phyloP scores from a whole-genome alignment of 352 stramenopile species.

The Phytophthora melonis region DNA sequence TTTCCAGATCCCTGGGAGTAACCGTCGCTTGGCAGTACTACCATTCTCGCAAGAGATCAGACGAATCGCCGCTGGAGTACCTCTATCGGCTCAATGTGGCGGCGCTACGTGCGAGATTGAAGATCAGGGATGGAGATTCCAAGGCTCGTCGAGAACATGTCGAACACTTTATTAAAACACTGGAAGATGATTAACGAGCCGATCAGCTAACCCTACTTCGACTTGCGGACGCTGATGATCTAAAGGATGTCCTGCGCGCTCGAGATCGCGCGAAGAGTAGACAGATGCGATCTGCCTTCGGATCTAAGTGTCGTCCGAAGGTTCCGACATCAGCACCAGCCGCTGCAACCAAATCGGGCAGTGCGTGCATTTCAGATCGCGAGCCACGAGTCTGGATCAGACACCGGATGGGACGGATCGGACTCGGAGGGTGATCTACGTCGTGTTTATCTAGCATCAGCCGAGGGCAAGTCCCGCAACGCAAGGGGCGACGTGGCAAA shows the following conservation, averaged over 20 bases:
- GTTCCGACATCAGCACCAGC: background rate
- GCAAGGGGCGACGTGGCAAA: too few relatives aligned
- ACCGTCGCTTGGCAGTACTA: background rate
- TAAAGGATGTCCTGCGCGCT: constrained; percentile 1
- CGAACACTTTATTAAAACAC: background rate
- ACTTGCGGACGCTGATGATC: background rate
- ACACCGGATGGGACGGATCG: too few relatives aligned
- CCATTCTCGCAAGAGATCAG: background rate
- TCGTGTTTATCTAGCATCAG: too few relatives aligned
- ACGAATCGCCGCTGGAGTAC: too few relatives aligned
- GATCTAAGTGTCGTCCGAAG: background rate
- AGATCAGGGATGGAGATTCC: too few relatives aligned
- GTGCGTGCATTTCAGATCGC: too few relatives aligned
- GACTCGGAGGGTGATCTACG: too few relatives aligned
- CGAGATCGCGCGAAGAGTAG: background rate
- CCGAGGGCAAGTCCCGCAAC: too few relatives aligned
- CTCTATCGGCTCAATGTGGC: too few relatives aligned
- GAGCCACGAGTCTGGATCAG: too few relatives aligned
- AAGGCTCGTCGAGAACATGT: too few relatives aligned
- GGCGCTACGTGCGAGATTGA: background rate
- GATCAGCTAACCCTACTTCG: background rate
- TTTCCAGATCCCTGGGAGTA: background rate
- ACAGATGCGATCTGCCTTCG: background rate
- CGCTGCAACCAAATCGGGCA: too few relatives aligned
- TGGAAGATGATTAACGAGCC: background rate